phyloP scores from a whole-genome alignment of 495 filamentous ascomycete genomes.

The Aspergillus diversus region DNA sequence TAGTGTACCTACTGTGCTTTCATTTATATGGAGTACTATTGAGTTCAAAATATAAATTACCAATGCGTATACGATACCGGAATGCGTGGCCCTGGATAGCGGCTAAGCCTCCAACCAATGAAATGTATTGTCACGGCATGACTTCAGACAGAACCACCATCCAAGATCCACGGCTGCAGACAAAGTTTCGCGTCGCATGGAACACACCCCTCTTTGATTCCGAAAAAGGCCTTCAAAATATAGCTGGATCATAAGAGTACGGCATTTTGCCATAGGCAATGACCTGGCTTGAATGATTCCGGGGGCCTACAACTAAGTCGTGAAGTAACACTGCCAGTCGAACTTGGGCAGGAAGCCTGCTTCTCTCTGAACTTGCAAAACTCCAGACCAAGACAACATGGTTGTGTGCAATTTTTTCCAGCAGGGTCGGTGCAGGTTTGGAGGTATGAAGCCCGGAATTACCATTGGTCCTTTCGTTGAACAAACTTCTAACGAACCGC shows the following conservation, averaged over 20 bases:
- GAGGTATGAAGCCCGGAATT: slow-evolving; percentile 43
- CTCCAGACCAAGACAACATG: slow-evolving; percentile 42
- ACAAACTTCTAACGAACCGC: background rate
- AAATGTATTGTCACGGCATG: slow-evolving; percentile 26
- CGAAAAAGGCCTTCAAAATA: background rate
- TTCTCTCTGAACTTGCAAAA: background rate
- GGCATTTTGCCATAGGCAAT: background rate
- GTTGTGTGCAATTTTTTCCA: slow-evolving; percentile 71
- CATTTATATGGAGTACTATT: too few species aligned
- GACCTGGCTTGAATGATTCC: background rate
- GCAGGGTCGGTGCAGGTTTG: slow-evolving; percentile 73
- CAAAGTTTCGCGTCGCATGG: background rate
- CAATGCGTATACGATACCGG: background rate
- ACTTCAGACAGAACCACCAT: slow-evolving; percentile 6
- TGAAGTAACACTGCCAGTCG: background rate
- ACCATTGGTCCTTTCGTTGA: background rate
- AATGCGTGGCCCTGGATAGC: background rate
- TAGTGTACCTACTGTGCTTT: too few species aligned
- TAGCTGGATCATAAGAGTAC: background rate
- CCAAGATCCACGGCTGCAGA: background rate
- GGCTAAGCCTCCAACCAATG: background rate
- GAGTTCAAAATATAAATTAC: slow-evolving; percentile 14
- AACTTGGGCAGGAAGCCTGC: background rate
- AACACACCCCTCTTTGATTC: background rate
- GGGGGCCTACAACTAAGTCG: background rate